Conservation (phyloP, 2,329 filamentous ascomycete species). For the Cytospora leucostoma region DNA sequence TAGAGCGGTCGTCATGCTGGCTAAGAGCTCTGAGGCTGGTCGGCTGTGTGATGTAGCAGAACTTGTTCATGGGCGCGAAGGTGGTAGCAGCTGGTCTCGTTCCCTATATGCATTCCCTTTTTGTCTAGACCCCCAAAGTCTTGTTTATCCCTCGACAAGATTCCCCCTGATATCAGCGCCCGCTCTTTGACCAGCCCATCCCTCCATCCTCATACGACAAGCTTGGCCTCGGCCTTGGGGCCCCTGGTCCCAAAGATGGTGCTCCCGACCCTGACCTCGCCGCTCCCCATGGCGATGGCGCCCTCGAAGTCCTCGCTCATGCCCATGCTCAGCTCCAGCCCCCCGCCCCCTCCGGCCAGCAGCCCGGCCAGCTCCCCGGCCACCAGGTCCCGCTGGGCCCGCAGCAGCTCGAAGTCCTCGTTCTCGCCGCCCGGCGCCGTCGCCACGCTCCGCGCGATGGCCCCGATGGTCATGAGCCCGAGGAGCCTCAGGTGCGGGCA, state of each 20-base stretch:
- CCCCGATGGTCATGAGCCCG: conserved; percentile 96
- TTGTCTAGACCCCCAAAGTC: too few relatives aligned
- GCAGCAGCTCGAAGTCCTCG: conserved; percentile 78
- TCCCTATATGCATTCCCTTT: too few relatives aligned
- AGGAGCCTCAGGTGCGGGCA: conserved; percentile 75
- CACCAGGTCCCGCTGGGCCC: conserved; percentile 70
- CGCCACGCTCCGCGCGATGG: conserved; percentile 80
- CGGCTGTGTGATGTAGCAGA: too few relatives aligned
- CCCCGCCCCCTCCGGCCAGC: conserved; percentile 38
- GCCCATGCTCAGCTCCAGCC: conserved; percentile 91
- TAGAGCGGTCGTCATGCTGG: too few relatives aligned
- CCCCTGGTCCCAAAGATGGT: conserved; percentile 90
- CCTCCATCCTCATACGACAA: conserved; percentile 48
- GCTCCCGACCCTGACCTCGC: conserved; percentile 88
- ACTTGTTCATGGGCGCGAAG: too few relatives aligned
- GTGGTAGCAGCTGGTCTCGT: too few relatives aligned
- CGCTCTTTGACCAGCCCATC: background rate
- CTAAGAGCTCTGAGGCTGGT: too few relatives aligned
- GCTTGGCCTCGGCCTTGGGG: conserved; percentile 74
- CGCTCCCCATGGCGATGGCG: conserved; percentile 79
- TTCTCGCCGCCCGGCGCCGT: conserved; percentile 79
- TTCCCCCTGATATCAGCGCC: background rate
- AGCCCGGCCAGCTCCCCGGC: conserved; percentile 58
- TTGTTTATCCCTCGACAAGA: background rate
- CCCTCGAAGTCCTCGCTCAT: conserved; percentile 98